Conservation (phyloP, 2,329 filamentous ascomycete genomes). For the Sphaerulina musiva region DNA sequence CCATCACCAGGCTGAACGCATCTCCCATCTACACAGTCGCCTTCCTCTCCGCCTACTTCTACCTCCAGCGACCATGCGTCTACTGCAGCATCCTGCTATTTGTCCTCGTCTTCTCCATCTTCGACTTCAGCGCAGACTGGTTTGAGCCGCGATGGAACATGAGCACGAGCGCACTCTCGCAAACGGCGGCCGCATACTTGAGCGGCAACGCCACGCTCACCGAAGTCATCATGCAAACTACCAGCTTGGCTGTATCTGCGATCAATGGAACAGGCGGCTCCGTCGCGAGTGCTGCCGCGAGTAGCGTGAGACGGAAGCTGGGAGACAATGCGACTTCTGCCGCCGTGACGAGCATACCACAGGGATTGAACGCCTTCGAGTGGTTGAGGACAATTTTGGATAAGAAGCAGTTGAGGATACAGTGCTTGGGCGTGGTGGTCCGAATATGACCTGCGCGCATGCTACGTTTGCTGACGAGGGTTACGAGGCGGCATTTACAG, state of each 20-base stretch:
- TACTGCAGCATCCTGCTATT: slow-evolving; percentile 96
- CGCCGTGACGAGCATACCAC: slow-evolving; percentile 37
- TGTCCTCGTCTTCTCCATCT: slow-evolving; percentile 91
- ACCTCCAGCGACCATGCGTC: slow-evolving; percentile 91
- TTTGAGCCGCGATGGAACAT: slow-evolving; percentile 64
- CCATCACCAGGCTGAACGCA: slow-evolving; percentile 23
- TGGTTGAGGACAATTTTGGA: slow-evolving; percentile 80
- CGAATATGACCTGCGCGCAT: slow-evolving; percentile 22
- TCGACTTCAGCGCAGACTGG: slow-evolving; percentile 89
- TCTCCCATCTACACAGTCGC: slow-evolving; percentile 46
- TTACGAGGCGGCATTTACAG: not conserved
- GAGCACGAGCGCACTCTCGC: slow-evolving; percentile 28
- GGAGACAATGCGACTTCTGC: slow-evolving; percentile 40
- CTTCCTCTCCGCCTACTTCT: slow-evolving; percentile 79
- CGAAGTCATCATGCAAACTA: slow-evolving; percentile 60
- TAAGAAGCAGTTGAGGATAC: slow-evolving; percentile 79
- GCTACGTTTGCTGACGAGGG: not conserved
- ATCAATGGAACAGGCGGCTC: slow-evolving; percentile 65
- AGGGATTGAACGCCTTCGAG: slow-evolving; percentile 65
- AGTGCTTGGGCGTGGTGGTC: slow-evolving; percentile 83
- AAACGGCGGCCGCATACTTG: slow-evolving; percentile 32
- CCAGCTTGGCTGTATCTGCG: slow-evolving; percentile 41
- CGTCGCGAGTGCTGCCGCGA: slow-evolving; percentile 60
- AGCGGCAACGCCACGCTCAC: slow-evolving; percentile 30
- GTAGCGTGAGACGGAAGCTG: slow-evolving; percentile 48